A percentile compares a stretch with the other conserved stretches of the same genome.
Conservation (phyloP, 2,329 filamentous ascomycete species). For the Saccharata proteae region DNA sequence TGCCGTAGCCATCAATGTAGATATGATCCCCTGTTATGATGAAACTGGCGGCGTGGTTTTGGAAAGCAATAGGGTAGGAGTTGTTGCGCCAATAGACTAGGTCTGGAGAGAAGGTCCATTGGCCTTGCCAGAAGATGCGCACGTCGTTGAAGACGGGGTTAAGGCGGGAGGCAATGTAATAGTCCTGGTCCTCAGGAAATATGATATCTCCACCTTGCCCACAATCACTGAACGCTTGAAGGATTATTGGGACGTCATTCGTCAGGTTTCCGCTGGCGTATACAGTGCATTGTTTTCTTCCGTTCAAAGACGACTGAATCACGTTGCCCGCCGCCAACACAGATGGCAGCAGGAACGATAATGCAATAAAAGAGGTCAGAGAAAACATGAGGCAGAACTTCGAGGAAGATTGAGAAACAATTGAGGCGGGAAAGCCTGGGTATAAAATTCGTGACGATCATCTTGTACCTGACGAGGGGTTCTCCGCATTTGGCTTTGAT, state of each 20-base stretch:
- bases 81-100: slow-evolving; percentile 44
- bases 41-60: slow-evolving; percentile 45
- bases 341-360: too few relatives aligned
- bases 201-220: slow-evolving; percentile 32
- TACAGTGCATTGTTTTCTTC: slow-evolving; percentile 26
- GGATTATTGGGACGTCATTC: slow-evolving; percentile 30
- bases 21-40: slow-evolving; percentile 39
- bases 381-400: too few relatives aligned
- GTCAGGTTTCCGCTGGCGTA: slow-evolving; percentile 24
- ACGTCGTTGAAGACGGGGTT: slow-evolving; percentile 40
- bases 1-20: slow-evolving; percentile 39
- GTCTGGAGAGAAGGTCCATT: slow-evolving; percentile 40
- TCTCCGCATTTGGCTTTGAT: too few relatives aligned
- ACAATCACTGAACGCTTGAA: slow-evolving; percentile 29
- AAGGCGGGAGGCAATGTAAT: slow-evolving; percentile 38
- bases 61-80: slow-evolving; percentile 41
- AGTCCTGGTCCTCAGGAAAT: slow-evolving; percentile 39
- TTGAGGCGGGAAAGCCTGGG: too few relatives aligned
- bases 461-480: too few relatives aligned
- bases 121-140: slow-evolving; percentile 40
- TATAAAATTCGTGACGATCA: too few relatives aligned
- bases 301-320: slow-evolving; percentile 6
- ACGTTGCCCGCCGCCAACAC: too few relatives aligned
- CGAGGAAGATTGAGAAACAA: too few relatives aligned
- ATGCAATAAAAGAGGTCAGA: too few relatives aligned